Base-by-base conservation (phyloP, 2,329 filamentous ascomycete species). In the Pseudocercospora fijiensis region DNA sequence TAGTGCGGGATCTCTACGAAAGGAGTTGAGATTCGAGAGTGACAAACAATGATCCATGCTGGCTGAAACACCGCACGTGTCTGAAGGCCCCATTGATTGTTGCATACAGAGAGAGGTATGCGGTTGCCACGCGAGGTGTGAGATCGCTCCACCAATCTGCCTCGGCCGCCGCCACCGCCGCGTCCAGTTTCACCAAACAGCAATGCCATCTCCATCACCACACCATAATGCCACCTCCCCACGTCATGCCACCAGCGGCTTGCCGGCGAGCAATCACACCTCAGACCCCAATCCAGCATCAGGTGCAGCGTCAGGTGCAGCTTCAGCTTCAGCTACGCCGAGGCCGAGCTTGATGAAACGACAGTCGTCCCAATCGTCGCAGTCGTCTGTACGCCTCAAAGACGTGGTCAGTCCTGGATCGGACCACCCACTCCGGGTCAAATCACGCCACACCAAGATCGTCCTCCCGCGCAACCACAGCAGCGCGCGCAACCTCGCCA, bases 391-490 rank as follows among this genome's bases (percentile, higher is more conserved):
- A 28, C 60, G 65, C 37, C 61, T 33, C 26, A 26, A 60, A 61
- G 61, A 57, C 57, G 55, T 70, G 60, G 47, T 65, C 22, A 74
- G 71, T 61, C 72, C 73, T 51, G 65, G 67, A 30, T 71, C 70
- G 22, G 65, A 71, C 49, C 64, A 68, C 24, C 70, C 69, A 30
- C 68, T 66, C 47, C 63, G 61, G 10, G 61, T 67, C 49, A 65
- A 67, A 60, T 51, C 61, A 49, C 63, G 66, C 41, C 73, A 76
- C 61, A 66, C 73, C 27, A 73, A 73, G 59, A 67, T 75, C 33
- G 69, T 73, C 11, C 68, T 74, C n/a, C 70, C 73, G 49, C 69
- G 74, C 41, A 75, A 73, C 52, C 73, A 74, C 60, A 72, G 69
- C 69, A 73, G 71, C 61, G 72, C 68, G 9, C 71, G 74, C 37